Base-by-base conservation (phyloP, 2,329 filamentous ascomycete genomes). In the Monosporascus sp. region DNA sequence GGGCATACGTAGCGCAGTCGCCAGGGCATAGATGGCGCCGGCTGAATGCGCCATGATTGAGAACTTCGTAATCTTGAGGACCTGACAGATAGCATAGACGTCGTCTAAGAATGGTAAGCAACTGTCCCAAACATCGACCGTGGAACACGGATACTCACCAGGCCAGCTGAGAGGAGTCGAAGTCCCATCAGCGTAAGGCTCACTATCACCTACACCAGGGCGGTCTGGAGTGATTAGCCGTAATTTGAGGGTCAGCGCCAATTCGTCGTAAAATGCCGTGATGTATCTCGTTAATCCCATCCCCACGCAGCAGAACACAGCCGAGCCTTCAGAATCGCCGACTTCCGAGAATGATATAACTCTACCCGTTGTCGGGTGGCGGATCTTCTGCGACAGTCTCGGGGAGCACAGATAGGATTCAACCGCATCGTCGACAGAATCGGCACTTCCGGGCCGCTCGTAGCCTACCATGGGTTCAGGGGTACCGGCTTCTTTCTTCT, bases 221-320 rank as follows among this genome's bases (percentile, higher is more conserved):
- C 94, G 84, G 69, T 99, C 94, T 6, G 93, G 88, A 0, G 94
- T 97, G 60, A 99, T 96, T 49, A 99, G 78, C 20, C 94, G 84
- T 52, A 99, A 73, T 68, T 90, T 94, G 54, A 99, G 75, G 1
- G 92, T 96, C 64, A 89, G 75, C 2, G 94, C 94, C 50, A 99
- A 77, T 69, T 99, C 94, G 68, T 99, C 94, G 66, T 97, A 99
- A 68, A 99, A 99, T 0, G 92, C 91, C 55, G 90, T 97, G 55
- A 99, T 89, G 67, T 94, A 99, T 70, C 94, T 83, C 11, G 94
- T 99, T 63, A 99, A 72, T 0, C 94, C 94, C 94, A 99, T 99
- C 20, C 94, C 94, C 3, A 99, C 91, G 64, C 94, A 99, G 67
- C 94, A 95, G 61, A 99, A 92, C 2, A 99, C 90, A 3, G 91